phyloP scores from a whole-genome alignment of 345 rosid genomes.

The Linum usitatissimum region DNA sequence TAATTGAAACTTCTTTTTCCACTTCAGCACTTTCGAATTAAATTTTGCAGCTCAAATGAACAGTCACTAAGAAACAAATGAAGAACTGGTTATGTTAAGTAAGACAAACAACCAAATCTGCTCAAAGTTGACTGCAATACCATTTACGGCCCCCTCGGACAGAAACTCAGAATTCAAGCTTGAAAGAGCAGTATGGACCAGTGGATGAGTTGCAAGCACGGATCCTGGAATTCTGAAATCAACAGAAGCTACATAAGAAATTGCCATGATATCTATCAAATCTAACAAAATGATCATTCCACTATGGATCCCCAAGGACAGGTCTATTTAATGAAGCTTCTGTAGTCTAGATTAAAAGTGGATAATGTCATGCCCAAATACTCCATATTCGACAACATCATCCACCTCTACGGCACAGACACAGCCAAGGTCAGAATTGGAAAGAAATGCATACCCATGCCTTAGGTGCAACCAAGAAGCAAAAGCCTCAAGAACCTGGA shows the following conservation, averaged over 20 bases:
- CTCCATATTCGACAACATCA: constrained; percentile 2
- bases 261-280: too few relatives aligned
- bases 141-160: constrained; percentile 97
- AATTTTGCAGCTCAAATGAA: not conserved
- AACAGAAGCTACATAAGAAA: constrained; percentile 9
- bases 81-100: not conserved
- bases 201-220: constrained; percentile 74
- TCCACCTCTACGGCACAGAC: not conserved
- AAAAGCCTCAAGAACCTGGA: constrained; percentile 97
- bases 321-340: not conserved
- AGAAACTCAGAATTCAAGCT: constrained; percentile 75
- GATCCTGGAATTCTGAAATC: constrained; percentile 78
- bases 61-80: not conserved
- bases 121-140: constrained; percentile 29
- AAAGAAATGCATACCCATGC: constrained; percentile 54
- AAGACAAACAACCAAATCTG: not conserved
- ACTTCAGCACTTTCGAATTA: not conserved
- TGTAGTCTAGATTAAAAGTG: not conserved
- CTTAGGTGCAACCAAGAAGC: constrained; percentile 93
- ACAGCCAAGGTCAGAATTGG: not conserved
- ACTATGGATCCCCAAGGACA: not conserved
- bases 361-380: not conserved
- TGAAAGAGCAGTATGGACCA: constrained; percentile 83
- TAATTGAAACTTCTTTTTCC: not conserved
- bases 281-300: not conserved